Evolutionary conservation across 768 basidiomycete genomes (phyloP).

Genomic region (Lactifluus piperatus): DNA sequence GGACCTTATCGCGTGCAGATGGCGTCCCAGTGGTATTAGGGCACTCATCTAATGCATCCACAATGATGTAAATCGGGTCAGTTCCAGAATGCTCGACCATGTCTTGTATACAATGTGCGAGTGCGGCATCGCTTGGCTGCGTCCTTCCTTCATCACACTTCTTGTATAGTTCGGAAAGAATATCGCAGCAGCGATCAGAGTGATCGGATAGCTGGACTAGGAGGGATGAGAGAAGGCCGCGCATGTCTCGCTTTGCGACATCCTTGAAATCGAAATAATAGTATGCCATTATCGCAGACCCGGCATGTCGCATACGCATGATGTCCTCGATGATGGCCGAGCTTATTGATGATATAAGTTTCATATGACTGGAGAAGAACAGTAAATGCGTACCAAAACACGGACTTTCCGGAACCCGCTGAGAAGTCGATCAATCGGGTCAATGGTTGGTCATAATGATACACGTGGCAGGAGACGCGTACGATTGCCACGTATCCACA

Average conservation of each 20-base stretch:
- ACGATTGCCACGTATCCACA: conserved; percentile 12
- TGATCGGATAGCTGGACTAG: not conserved
- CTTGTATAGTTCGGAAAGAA: not conserved
- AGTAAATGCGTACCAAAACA: not conserved
- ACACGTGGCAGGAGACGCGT: not conserved
- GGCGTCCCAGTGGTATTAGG: not conserved
- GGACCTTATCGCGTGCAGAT: not conserved
- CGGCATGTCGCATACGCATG: not conserved
- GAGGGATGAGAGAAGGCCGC: not conserved
- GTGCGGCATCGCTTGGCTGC: not conserved
- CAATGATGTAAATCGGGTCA: not conserved
- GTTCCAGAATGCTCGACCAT: not conserved
- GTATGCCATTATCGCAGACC: not conserved
- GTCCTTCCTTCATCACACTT: not conserved
- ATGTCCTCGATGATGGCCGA: not conserved
- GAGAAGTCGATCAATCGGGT: not conserved
- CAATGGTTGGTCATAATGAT: not conserved
- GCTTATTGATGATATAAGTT: not conserved
- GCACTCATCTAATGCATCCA: not conserved
- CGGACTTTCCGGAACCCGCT: conserved; percentile 1
- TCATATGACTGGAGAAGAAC: not conserved
- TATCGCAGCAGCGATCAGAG: not conserved
- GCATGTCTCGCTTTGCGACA: not conserved
- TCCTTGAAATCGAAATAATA: not conserved
- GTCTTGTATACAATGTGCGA: not conserved